These are phyloP conservation scores for Pleurotus tuber-regium DNA, from an alignment of 768 basidiomycete species.

Conservation along the genomic window DNA sequence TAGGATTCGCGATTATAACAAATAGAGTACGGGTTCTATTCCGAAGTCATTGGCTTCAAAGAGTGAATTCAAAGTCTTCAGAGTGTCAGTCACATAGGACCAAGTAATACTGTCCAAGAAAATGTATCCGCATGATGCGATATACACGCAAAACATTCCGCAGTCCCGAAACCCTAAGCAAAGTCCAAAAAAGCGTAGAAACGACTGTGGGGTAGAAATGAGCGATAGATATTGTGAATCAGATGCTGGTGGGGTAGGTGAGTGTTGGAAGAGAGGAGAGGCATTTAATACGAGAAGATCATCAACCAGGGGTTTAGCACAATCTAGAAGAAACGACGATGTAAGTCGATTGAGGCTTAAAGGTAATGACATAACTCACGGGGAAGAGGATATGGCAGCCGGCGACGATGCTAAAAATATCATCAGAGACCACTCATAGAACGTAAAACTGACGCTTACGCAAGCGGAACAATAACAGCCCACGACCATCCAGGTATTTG, in stretches of 20 bases:
- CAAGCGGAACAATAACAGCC: constrained; percentile 76
- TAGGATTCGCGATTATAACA: not conserved
- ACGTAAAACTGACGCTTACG: constrained; percentile 38
- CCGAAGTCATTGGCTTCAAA: not conserved
- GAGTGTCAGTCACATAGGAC: no score
- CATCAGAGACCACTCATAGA: not conserved
- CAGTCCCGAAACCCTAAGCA: not conserved
- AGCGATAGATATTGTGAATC: not conserved
- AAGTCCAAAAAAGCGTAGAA: no score
- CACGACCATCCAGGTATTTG: constrained; percentile 59
- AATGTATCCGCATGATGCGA: no score
- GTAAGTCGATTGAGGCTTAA: not conserved
- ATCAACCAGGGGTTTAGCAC: constrained; percentile 88
- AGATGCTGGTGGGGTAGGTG: not conserved
- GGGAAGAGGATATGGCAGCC: constrained; percentile 74
- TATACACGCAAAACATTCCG: not conserved
- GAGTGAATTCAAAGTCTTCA: not conserved
- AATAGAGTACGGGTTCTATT: not conserved
- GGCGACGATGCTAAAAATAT: constrained; percentile 48
- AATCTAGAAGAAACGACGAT: constrained; percentile 39
- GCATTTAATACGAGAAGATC: constrained; percentile 65
- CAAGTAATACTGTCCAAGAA: no score
- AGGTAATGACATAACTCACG: constrained; percentile 35
- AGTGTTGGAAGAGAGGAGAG: not conserved
- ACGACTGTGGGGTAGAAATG: no score